Conservation (phyloP, 2,329 filamentous ascomycete species). For the Aspergillus luchuensis region DNA sequence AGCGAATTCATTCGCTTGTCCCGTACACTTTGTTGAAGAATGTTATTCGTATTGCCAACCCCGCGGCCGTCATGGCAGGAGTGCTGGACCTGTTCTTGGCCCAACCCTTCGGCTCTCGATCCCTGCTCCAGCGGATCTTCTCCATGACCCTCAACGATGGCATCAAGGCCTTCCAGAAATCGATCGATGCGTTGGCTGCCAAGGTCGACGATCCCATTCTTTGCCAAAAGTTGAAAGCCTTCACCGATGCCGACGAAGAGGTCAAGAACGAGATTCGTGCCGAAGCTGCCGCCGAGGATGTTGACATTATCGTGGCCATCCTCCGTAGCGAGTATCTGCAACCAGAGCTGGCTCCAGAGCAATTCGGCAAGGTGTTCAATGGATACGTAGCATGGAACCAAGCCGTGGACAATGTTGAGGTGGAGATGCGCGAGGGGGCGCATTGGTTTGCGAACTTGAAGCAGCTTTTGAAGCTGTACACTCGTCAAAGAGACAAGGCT, state of each 20-base stretch:
- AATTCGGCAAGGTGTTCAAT: slow-evolving; percentile 86
- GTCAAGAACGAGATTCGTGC: slow-evolving; percentile 72
- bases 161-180: slow-evolving; percentile 80
- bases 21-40: slow-evolving; percentile 95
- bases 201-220: slow-evolving; percentile 83
- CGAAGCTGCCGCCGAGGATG: slow-evolving; percentile 71
- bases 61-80: slow-evolving; percentile 94
- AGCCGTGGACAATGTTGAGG: slow-evolving; percentile 83
- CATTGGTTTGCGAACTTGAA: slow-evolving; percentile 94
- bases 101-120: slow-evolving; percentile 88
- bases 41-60: slow-evolving; percentile 93
- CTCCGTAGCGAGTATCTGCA: slow-evolving; percentile 75
- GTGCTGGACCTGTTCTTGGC: slow-evolving; percentile 93
- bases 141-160: slow-evolving; percentile 88
- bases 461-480: slow-evolving; percentile 88
- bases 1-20: slow-evolving; percentile 90
- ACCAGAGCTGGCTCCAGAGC: slow-evolving; percentile 69
- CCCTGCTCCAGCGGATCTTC: slow-evolving; percentile 91
- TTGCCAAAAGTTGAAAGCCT: slow-evolving; percentile 77
- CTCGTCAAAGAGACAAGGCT: slow-evolving; percentile 86
- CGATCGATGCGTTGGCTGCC: slow-evolving; percentile 73
- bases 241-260: slow-evolving; percentile 72
- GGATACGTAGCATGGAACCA: slow-evolving; percentile 96
- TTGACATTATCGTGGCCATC: slow-evolving; percentile 84
- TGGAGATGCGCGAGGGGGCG: slow-evolving; percentile 84